Conservation (phyloP, 306 rosid species). For the Prunus davidiana region DNA sequence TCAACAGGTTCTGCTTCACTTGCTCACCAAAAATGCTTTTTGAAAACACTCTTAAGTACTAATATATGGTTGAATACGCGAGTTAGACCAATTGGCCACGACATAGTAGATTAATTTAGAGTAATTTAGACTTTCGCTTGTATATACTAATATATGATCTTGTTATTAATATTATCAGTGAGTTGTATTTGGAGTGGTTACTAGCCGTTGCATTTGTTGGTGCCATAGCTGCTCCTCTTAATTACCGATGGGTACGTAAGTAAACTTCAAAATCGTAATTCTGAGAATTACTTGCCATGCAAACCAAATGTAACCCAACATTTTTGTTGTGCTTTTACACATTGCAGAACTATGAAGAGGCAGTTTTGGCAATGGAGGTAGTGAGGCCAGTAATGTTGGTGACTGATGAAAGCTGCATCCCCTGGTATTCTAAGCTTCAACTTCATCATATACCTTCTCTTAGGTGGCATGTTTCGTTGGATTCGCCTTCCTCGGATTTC, state of each 20-base stretch:
- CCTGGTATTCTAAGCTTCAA: constrained; percentile 57
- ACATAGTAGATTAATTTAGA: too few species aligned
- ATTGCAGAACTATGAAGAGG: constrained; percentile 68
- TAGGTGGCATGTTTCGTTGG: constrained; percentile 60
- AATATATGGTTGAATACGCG: background rate
- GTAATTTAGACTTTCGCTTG: too few species aligned
- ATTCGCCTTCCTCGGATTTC: constrained; percentile 40
- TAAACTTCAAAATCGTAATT: background rate
- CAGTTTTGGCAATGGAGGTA: constrained; percentile 54
- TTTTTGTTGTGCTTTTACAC: background rate
- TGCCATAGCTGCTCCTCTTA: constrained; percentile 76
- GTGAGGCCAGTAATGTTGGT: constrained; percentile 76
- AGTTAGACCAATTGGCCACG: too few species aligned
- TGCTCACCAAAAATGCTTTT: background rate
- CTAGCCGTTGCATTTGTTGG: constrained; percentile 88
- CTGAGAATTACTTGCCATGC: background rate
- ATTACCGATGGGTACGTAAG: constrained; percentile 80
- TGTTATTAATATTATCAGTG: constrained; percentile 38
- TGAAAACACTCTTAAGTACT: background rate
- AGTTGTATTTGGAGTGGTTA: constrained; percentile 79
- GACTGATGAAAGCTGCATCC: constrained; percentile 53
- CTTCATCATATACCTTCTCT: constrained; percentile 48
- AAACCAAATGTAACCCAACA: background rate
- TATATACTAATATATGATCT: background rate
- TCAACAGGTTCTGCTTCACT: constrained; percentile 44